Conservation (phyloP, 139 green algal species). For the Tetradesmus lagerheimii region DNA sequence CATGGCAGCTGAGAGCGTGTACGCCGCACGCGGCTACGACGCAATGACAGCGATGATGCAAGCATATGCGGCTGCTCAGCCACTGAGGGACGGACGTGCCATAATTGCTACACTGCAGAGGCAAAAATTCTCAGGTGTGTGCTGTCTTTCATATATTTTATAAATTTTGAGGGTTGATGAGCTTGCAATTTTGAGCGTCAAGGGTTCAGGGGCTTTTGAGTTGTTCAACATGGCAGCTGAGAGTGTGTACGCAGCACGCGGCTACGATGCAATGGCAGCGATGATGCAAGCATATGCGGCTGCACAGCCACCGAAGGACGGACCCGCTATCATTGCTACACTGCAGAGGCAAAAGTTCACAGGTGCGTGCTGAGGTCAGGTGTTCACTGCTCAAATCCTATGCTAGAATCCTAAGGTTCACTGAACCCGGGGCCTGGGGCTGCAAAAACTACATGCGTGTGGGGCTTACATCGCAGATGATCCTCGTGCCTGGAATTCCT, state of each 20-base stretch:
- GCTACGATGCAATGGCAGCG: constrained; percentile 12
- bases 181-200: too few species aligned
- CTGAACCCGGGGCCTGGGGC: too few species aligned
- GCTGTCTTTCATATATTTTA: too few species aligned
- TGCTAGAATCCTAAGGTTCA: too few species aligned
- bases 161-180: too few species aligned
- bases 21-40: constrained; percentile 10
- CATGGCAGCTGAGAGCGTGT: background rate
- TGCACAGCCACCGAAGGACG: background rate
- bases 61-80: background rate
- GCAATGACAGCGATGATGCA: background rate
- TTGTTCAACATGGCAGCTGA: too few species aligned
- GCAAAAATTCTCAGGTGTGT: background rate
- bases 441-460: too few species aligned
- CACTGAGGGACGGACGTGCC: background rate
- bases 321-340: background rate
- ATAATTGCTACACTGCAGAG: background rate
- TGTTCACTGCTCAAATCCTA: too few species aligned
- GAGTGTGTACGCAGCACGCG: background rate
- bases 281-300: background rate
- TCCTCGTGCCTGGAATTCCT: too few species aligned
- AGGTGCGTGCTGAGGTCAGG: background rate
- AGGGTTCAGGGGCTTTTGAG: too few species aligned
- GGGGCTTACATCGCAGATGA: too few species aligned
- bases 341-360: background rate